phyloP scores from a whole-genome alignment of 163 green algal genomes.

The Chlorella variabilis region DNA sequence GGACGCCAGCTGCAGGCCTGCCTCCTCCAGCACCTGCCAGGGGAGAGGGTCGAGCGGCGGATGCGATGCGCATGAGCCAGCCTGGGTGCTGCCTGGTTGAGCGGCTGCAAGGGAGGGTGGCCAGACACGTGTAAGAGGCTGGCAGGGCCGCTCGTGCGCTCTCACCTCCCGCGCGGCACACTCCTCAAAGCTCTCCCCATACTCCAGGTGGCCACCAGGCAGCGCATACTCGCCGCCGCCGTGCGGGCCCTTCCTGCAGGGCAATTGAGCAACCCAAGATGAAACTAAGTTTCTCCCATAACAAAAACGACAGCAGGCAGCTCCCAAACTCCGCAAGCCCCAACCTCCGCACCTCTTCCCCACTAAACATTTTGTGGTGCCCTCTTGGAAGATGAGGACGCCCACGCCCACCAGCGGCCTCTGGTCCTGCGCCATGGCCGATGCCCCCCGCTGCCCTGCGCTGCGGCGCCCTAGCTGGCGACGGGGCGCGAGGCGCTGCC shows the following conservation, averaged over 20 bases:
- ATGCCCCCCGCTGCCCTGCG: no score
- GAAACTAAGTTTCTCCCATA: no score
- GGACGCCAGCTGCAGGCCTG: slow-evolving; percentile 34
- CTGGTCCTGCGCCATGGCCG: background rate
- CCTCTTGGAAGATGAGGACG: slow-evolving; percentile 35
- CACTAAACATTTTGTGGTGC: slow-evolving; percentile 1
- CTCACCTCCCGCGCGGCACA: slow-evolving; percentile 60
- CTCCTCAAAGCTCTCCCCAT: slow-evolving; percentile 57
- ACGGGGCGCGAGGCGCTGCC: no score
- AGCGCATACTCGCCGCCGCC: slow-evolving; percentile 53
- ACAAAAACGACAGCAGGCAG: no score
- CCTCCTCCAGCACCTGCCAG: slow-evolving; percentile 57
- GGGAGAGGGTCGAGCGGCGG: no score
- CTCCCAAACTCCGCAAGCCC: no score
- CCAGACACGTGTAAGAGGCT: background rate
- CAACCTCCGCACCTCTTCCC: slow-evolving; percentile 9
- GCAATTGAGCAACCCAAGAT: background rate
- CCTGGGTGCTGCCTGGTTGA: background rate
- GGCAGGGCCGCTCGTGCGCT: no score
- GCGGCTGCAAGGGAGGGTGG: background rate
- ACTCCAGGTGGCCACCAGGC: slow-evolving; percentile 65
- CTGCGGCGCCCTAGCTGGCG: no score
- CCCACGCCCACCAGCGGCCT: slow-evolving; percentile 40
- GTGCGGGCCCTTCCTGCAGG: slow-evolving; percentile 44
- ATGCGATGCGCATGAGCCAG: background rate